Evolutionary conservation across 352 stramenopile species (phyloP), one percentile per base, ranked within the genome.

Genomic region (Phytopythium chamaehyphon): DNA sequence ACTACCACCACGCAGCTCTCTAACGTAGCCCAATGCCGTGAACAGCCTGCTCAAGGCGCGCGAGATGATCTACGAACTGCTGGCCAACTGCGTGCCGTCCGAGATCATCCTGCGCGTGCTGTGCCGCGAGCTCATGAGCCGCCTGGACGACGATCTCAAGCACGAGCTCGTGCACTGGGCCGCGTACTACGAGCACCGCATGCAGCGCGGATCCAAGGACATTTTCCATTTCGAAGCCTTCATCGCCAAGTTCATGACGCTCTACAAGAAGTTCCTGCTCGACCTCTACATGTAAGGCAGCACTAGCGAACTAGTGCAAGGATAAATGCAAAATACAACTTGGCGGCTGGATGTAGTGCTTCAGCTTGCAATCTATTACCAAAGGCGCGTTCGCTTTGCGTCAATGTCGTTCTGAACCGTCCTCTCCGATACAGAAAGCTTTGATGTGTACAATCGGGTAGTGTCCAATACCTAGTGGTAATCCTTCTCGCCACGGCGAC

Each of bases 181-280:
- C 15, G 72, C 83, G 9, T 88, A 81, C 74, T 93, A 93, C 51
- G 97, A 99, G 70, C 93, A 99, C 69, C 88, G 96, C 40, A 92
- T 99, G 74, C 80, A 95, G 55, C 72, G 76, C 76, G 82, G 96
- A 37, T 93, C 84, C 62, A 99, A 99, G 75, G 96, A 99, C 54
- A 99, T 99, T 58, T 98, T 99, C 79, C 96, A 99, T 79, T 86
- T 99, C 45, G 97, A 99, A 71, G 97, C 97, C 11, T 99, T 99
- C 73, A 77, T 99, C 54, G 97, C 96, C 51, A 99, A 98, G 73
- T 99, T 98, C 71, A 99, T 99, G 97, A 89, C 86, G 46, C 82
- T 99, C 60, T 99, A 99, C 84, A 99, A 99, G 73, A 95, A 96
- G 60, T 99, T 98, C 77, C 69, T 99, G 3, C 90, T 98, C 33